Conservation (phyloP, 2,329 filamentous ascomycete genomes). For the Daldinia sp. region DNA sequence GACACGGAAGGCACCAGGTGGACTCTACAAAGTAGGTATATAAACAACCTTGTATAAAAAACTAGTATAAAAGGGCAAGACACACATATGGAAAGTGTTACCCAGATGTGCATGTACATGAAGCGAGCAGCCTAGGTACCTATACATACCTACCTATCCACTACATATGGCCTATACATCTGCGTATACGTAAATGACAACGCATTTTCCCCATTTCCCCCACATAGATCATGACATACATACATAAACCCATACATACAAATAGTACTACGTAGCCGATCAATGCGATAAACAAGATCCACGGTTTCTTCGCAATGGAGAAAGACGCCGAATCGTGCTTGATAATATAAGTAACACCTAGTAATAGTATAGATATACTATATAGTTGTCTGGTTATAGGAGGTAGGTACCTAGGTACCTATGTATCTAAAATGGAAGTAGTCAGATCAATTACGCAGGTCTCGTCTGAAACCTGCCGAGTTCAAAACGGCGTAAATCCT, state of each 20-base stretch:
- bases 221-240: slow-evolving; percentile 21
- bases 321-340: slow-evolving; percentile 4
- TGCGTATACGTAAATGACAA: slow-evolving; percentile 19
- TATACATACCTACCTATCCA: not conserved
- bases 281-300: slow-evolving; percentile 20
- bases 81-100: not conserved
- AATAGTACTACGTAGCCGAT: slow-evolving; percentile 7
- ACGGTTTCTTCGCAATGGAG: slow-evolving; percentile 9
- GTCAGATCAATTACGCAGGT: not conserved
- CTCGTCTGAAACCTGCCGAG: not conserved
- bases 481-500: not conserved
- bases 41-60: not conserved
- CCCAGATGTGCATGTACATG: not conserved
- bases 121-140: slow-evolving; percentile 4
- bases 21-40: not conserved
- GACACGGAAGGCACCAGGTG: not conserved
- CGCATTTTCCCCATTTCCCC: slow-evolving; percentile 16
- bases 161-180: not conserved
- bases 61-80: not conserved
- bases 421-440: too few species aligned
- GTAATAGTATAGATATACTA: too few species aligned
- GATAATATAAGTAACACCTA: not conserved
- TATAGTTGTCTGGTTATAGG: too few species aligned
- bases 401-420: not conserved
- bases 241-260: too few species aligned